Evolutionary conservation across 345 rosid genomes (phyloP).

Genomic region (Nephelium lappaceum): DNA sequence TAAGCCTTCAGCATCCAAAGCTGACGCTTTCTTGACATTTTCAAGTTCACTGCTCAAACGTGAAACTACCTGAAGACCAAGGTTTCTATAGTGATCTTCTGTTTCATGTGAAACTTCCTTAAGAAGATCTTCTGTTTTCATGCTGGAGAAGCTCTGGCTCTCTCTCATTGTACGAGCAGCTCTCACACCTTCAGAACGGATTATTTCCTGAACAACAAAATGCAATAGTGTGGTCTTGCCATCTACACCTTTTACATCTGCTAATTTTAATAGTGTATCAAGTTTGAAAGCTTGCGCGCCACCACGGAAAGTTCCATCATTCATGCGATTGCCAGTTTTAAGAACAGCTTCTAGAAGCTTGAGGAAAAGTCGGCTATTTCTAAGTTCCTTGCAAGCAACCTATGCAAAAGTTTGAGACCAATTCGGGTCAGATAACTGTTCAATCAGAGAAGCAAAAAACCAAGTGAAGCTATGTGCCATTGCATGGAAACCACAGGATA

Average conservation of each 20-base stretch:
- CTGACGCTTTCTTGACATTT: constrained; percentile 88
- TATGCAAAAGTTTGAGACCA: constrained; percentile 26
- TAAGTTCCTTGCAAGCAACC: constrained; percentile 92
- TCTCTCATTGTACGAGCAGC: constrained; percentile 78
- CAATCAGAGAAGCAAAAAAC: neutral
- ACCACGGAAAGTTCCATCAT: constrained; percentile 95
- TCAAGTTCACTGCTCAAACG: constrained; percentile 74
- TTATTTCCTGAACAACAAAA: constrained; percentile 93
- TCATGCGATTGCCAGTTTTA: constrained; percentile 99
- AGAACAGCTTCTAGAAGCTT: constrained; percentile 98
- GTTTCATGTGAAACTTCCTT: constrained; percentile 58
- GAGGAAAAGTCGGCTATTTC: constrained; percentile 80
- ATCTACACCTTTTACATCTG: constrained; percentile 94
- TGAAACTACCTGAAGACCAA: constrained; percentile 89
- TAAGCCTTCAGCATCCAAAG: constrained; percentile 77
- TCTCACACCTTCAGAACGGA: constrained; percentile 85
- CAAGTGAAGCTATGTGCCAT: neutral
- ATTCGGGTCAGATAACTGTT: neutral
- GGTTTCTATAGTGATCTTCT: constrained; percentile 66
- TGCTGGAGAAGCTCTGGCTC: constrained; percentile 66
- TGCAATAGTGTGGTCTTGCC: constrained; percentile 97
- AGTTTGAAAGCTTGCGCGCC: constrained; percentile 98
- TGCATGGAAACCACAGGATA: neutral
- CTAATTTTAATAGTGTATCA: constrained; percentile 90
- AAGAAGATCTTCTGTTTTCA: constrained; percentile 74